Evolutionary conservation across 2,329 filamentous ascomycete species (phyloP).

Genomic region (Fusarium liriodendri): DNA sequence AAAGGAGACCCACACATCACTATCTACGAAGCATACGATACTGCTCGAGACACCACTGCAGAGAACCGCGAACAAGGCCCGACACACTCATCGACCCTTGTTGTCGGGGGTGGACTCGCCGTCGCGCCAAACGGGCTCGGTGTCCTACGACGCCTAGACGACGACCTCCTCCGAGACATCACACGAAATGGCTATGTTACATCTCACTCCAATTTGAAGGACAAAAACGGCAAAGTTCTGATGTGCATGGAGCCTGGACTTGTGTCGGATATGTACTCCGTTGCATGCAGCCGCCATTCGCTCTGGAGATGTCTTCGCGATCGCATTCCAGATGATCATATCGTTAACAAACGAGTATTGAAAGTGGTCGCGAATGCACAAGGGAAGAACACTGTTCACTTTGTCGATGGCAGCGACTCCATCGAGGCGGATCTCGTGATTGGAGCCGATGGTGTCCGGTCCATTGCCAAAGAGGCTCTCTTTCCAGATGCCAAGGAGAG

Average conservation of each 20-base stretch:
- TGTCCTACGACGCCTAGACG: conserved; percentile 39
- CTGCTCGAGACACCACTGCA: conserved; percentile 22
- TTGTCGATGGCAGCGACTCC: conserved; percentile 34
- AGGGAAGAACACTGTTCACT: conserved; percentile 32
- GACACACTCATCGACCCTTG: conserved; percentile 39
- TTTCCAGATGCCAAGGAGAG: conserved; percentile 36
- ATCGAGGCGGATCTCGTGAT: conserved; percentile 41
- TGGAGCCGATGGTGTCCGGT: conserved; percentile 41
- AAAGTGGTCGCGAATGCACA: conserved; percentile 25
- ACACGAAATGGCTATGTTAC: conserved; percentile 37
- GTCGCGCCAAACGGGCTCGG: conserved; percentile 40
- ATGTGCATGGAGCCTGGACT: conserved; percentile 27
- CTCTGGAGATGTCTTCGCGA: conserved; percentile 38
- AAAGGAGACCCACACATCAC: conserved; percentile 24
- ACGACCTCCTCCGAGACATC: conserved; percentile 35
- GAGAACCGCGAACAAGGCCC: conserved; percentile 30
- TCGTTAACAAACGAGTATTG: conserved; percentile 36
- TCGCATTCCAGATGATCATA: conserved; percentile 32
- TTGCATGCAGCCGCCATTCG: conserved; percentile 38
- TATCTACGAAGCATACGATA: conserved; percentile 42
- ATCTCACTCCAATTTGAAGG: conserved; percentile 36
- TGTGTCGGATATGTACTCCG: conserved; percentile 27
- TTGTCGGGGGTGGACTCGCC: conserved; percentile 40
- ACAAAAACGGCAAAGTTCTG: conserved; percentile 37
- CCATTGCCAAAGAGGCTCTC: conserved; percentile 32